Base-by-base conservation (phyloP, 495 filamentous ascomycete genomes). In the Tuber aestivum region DNA sequence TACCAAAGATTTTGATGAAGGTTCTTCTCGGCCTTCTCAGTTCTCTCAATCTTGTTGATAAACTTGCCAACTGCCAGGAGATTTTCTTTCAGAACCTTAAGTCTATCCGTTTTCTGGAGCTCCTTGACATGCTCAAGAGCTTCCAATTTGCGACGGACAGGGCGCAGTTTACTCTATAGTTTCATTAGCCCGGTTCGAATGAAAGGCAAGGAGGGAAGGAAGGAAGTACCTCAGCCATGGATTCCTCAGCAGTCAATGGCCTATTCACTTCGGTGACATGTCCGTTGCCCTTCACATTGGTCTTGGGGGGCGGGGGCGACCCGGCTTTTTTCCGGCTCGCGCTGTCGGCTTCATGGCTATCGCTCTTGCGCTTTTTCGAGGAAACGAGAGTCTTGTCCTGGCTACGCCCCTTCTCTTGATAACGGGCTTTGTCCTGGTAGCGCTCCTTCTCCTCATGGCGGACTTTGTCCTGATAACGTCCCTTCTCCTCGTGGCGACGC, bases 71-170 rank as follows among this genome's bases (percentile, higher is more conserved):
- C 86, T 1, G 80, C 83, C 5, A 87, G 78, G 56, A 89, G 84
- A 69, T 86, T 84, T 42, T 82, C 76, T 74, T 86, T 88, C 78
- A 90, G 83, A n/a, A 88, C 84, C 56, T 83, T 84, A 35, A 91
- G 86, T 44, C 87, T 84, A 78, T 90, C 88, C 68, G 87, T 87
- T 48, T 89, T 90, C 70, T 90, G 87, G 68, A 88, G 87, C 76
- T 89, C 89, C 75, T 89, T 91, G 0, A 89, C 92, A n/a, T 91
- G 89, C 70, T 84, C 84, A 27, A 93, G 86, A 45, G 85, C 85
- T 71, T 87, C 86, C 10, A 94, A 83, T 74, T 88, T 90, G 18
- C 86, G 69, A 91, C 88, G 20, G 89, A 91, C 74, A 90, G 84
- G 77, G 84, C 83, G 74, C 85, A 86, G n/a, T 89, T 84, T 84